Percentiles rank a stretch among this genome's conserved stretches.
Conservation (phyloP, 768 basidiomycete genomes). For the Candolleomyces aberdarensis region DNA sequence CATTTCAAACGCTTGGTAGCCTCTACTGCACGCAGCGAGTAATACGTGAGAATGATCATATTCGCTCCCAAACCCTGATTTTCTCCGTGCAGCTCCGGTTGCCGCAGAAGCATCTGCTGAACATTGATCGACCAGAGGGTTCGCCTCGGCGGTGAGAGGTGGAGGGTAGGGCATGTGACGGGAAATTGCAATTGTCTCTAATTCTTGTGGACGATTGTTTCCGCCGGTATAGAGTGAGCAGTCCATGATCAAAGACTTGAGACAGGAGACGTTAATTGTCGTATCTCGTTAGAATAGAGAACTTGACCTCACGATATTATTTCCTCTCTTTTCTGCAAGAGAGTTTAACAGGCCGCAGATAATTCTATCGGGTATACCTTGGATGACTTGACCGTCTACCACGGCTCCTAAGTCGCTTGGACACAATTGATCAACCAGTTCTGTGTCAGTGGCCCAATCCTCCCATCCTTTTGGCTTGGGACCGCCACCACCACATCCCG, state of each 20-base stretch:
- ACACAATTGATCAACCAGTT: conserved; percentile 30
- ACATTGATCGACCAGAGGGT: conserved; percentile 7
- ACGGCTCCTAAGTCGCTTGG: conserved; percentile 26
- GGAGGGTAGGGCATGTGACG: conserved; percentile 25
- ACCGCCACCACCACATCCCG: conserved; percentile 41
- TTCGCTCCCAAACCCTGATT: conserved; percentile 18
- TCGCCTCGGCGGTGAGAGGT: conserved; percentile 18
- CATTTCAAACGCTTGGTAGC: conserved; percentile 20
- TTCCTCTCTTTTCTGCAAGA: conserved; percentile 33
- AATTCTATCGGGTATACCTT: conserved; percentile 41
- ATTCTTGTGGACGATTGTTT: conserved; percentile 13
- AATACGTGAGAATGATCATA: conserved; percentile 36
- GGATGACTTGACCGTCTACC: conserved; percentile 11
- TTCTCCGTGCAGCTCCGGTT: conserved; percentile 11
- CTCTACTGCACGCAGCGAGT: conserved; percentile 38
- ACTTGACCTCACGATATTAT: conserved; percentile 36
- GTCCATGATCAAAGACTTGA: conserved; percentile 42
- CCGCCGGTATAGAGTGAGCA: conserved; percentile 42
- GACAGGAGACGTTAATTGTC: background rate
- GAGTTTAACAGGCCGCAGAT: conserved; percentile 32
- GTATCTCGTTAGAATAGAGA: background rate
- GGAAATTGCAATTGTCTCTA: conserved; percentile 11
- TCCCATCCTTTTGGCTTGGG: conserved; percentile 25
- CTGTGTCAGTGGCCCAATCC: conserved; percentile 21
- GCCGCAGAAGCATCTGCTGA: background rate